These are phyloP conservation scores for Starmerella khaoyaiensis DNA, from an alignment of 805 yeast genomes.

Conservation along the genomic window DNA sequence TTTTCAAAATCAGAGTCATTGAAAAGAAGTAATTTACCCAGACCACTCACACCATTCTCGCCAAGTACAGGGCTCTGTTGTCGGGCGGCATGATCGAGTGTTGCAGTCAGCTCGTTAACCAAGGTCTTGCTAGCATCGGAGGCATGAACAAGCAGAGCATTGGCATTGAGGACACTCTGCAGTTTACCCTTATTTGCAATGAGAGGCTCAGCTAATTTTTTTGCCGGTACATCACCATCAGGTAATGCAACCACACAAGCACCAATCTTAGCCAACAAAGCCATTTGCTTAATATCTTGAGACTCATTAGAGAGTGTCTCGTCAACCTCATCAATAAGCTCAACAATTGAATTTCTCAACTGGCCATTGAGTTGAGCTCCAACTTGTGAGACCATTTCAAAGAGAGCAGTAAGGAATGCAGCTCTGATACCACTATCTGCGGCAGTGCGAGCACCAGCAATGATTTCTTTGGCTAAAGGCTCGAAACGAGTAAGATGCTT, in stretches of 20 bases:
- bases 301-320: conserved; percentile 21
- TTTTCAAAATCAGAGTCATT: not conserved
- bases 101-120: conserved; percentile 3
- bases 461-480: conserved; percentile 74
- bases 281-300: conserved; percentile 29
- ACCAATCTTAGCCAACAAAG: conserved; percentile 36
- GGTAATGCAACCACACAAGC: conserved; percentile 30
- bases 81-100: conserved; percentile 6
- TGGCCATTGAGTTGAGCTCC: conserved; percentile 66
- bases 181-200: conserved; percentile 10
- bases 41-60: conserved; percentile 66
- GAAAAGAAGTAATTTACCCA: conserved; percentile 60
- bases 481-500: conserved; percentile 88
- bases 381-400: conserved; percentile 68
- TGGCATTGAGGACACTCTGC: conserved; percentile 21
- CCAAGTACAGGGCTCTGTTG: conserved; percentile 29
- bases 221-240: conserved; percentile 28
- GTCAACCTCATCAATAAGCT: conserved; percentile 62
- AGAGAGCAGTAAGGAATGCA: conserved; percentile 72
- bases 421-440: conserved; percentile 55
- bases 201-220: conserved; percentile 25
- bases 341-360: conserved; percentile 54
- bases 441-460: conserved; percentile 53
- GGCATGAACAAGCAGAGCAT: conserved; percentile 23
- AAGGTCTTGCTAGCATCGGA: conserved; percentile 25